Conservation (phyloP, 108 stramenopile species). For the Stephanodiscus triporus region DNA sequence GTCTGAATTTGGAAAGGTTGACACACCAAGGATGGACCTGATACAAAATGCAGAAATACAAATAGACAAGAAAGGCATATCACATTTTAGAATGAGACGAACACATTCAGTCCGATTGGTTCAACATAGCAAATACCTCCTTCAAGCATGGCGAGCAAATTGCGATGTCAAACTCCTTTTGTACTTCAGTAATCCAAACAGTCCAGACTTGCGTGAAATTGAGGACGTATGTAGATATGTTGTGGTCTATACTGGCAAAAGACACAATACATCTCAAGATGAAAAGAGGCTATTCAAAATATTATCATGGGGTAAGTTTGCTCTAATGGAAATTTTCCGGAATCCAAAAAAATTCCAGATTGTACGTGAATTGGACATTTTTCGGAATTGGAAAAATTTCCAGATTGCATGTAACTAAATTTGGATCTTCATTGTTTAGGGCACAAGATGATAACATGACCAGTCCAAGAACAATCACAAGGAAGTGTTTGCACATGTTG, state of each 20-base stretch:
- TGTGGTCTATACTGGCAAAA: constrained; percentile 16
- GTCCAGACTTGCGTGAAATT: constrained; percentile 7
- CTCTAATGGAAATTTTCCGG: too few relatives aligned
- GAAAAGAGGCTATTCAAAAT: constrained; percentile 2
- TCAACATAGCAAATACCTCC: constrained; percentile 6
- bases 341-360: too few relatives aligned
- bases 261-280: not conserved
- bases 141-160: constrained; percentile 7
- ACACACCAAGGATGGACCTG: not conserved
- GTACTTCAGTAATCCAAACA: not conserved
- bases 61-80: constrained; percentile 1
- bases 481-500: not conserved
- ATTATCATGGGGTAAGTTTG: not conserved
- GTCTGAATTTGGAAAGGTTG: not conserved
- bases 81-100: constrained; percentile 6
- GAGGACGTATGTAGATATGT: constrained; percentile 6
- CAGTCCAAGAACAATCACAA: not conserved
- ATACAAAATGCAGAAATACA: not conserved
- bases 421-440: too few relatives aligned
- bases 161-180: not conserved
- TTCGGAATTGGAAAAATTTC: too few relatives aligned
- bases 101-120: constrained; percentile 10
- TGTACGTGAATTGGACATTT: too few relatives aligned
- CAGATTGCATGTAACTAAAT: too few relatives aligned
- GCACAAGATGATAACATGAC: not conserved